These are phyloP conservation scores for Spatholobus suberectus DNA, from an alignment of 306 rosid genomes.

Conservation along the genomic window DNA sequence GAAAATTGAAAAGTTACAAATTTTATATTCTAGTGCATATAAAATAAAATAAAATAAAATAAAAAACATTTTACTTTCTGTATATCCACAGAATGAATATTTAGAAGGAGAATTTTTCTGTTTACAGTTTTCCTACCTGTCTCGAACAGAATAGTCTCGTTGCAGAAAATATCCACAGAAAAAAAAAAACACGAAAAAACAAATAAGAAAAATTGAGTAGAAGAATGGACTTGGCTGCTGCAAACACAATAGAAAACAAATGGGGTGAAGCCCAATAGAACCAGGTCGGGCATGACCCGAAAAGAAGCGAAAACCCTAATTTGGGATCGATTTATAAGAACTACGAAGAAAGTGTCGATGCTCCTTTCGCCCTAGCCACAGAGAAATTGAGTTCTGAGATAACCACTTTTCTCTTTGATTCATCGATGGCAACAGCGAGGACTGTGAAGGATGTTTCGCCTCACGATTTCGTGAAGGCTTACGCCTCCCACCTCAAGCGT, in stretches of 20 bases:
- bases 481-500: constrained; percentile 72
- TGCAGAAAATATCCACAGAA: too few relatives aligned
- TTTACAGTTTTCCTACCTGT: too few relatives aligned
- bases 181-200: too few relatives aligned
- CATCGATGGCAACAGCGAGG: constrained; percentile 53
- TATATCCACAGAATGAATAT: too few relatives aligned
- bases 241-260: background rate
- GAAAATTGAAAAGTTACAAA: too few relatives aligned
- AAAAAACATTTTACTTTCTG: too few relatives aligned
- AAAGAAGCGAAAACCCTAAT: constrained; percentile 21
- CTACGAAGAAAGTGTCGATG: background rate
- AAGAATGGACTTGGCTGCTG: background rate
- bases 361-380: background rate
- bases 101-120: too few relatives aligned
- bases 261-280: background rate
- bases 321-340: background rate
- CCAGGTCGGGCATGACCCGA: constrained; percentile 7
- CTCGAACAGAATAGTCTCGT: too few relatives aligned
- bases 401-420: background rate
- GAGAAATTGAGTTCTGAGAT: background rate
- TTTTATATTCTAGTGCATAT: too few relatives aligned
- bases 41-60: too few relatives aligned
- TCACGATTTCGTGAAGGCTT: constrained; percentile 79
- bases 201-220: background rate
- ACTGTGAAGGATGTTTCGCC: constrained; percentile 80